Conservation (phyloP, 192 early-diverging fungal genomes). For the Entomortierella parvispora region DNA sequence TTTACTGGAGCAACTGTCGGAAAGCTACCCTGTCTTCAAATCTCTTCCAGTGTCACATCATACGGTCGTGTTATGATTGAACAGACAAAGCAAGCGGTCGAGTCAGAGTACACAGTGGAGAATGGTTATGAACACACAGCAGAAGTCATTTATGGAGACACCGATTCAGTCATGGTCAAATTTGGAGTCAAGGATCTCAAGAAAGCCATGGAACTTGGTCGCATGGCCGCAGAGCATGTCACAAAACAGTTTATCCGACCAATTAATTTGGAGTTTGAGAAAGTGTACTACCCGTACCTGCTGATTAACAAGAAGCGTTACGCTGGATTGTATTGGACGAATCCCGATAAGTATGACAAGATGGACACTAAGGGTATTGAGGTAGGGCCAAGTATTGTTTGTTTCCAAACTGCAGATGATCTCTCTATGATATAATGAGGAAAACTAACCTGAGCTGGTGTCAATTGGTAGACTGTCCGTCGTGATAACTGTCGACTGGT, state of each 20-base stretch:
- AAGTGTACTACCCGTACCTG: slow-evolving; percentile 98
- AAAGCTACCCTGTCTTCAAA: slow-evolving; percentile 90
- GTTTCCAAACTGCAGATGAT: no score
- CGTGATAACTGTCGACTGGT: slow-evolving; percentile 96
- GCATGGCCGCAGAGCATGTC: slow-evolving; percentile 87
- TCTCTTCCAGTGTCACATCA: slow-evolving; percentile 93
- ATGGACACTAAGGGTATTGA: slow-evolving; percentile 98
- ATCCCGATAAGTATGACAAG: slow-evolving; percentile 93
- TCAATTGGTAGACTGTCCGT: slow-evolving; percentile 86
- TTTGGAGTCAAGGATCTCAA: slow-evolving; percentile 86
- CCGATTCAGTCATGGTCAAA: slow-evolving; percentile 99
- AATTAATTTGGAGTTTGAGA: slow-evolving; percentile 99
- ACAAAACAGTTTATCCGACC: slow-evolving; percentile 88
- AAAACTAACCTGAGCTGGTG: no score
- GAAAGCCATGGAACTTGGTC: slow-evolving; percentile 86
- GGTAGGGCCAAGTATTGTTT: slow-evolving; percentile 62
- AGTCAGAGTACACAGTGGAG: slow-evolving; percentile 80
- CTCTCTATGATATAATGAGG: no score
- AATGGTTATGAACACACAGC: slow-evolving; percentile 93
- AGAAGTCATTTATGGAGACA: slow-evolving; percentile 97
- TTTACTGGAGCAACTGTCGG: slow-evolving; percentile 96
- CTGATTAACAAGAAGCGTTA: slow-evolving; percentile 99
- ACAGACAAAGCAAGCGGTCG: slow-evolving; percentile 84
- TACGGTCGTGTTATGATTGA: slow-evolving; percentile 98
- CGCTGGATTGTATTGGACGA: slow-evolving; percentile 97